Base-by-base conservation (phyloP, 208 protist genomes). In the Leishmania martiniquensis region DNA sequence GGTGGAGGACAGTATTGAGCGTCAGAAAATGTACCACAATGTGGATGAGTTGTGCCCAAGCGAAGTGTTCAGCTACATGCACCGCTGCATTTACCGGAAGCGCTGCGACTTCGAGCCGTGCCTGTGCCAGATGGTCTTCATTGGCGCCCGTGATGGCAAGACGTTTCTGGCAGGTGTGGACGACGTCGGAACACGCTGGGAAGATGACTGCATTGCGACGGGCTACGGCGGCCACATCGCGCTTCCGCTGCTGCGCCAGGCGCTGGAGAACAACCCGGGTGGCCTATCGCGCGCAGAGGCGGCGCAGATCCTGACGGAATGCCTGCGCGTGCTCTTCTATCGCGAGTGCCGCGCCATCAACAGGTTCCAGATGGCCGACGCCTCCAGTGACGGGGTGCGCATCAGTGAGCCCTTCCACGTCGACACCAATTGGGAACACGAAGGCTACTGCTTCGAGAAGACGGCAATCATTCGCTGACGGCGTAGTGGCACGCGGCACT, bases 211-310 rank as follows among this genome's bases (percentile, higher is more conserved):
- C 77, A 87, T 99, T 22, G 96, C 95, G 32, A 98, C 96, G 32
- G 98, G 98, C 37, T 99, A 99, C 87, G 99, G 98, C 67, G 90
- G 85, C 13, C 96, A 99, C 88, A 96, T 99, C 42, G 97, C 96
- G 1, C 47, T 98, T 34, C 98, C 99, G 49, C 80, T 99, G 34
- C 76, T 99, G 32, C 91, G 98, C 47, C 96, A 98, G 75, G 88
- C 87, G 20, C 81, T 98, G 47, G 95, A 98, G 63, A 73, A 84
- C 49, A 90, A 93, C 52, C 89, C 86, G 17, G 77, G 89, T 22
- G 88, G 93, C 37, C 88, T 99, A 29, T 89, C 88, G 39, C 88
- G 96, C 42, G 95, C 95, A 12, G 92, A 97, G 83, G 99, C 98
- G 6, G 51, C 85, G 67, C 70, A 75, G 51, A 83, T 99, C 17